phyloP scores from a whole-genome alignment of 75 land plant genomes.

The Pinus tabuliformis region DNA sequence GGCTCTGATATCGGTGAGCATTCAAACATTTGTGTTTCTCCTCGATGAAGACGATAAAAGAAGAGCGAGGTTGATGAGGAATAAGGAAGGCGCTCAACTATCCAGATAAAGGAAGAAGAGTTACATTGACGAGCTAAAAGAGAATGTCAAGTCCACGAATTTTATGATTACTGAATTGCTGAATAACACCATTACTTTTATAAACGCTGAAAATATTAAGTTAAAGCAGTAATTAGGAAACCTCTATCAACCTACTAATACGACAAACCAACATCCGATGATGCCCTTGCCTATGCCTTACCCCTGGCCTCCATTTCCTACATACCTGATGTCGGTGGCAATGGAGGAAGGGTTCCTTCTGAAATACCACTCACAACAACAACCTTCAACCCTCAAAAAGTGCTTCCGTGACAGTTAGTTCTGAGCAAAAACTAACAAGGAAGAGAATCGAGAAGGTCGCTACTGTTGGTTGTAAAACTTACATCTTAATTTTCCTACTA shows the following conservation, averaged over 20 bases:
- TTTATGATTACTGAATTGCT: no score
- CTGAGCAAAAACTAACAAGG: neutral
- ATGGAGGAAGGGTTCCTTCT: conserved; percentile 37
- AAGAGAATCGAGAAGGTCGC: conserved; percentile 71
- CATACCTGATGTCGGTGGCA: conserved; percentile 33
- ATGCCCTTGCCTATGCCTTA: conserved; percentile 44
- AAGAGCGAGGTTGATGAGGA: conserved; percentile 82
- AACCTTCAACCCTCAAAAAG: neutral
- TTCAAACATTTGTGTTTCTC: no score
- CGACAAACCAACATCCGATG: no score
- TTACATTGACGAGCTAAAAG: conserved; percentile 87
- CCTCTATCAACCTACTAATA: no score
- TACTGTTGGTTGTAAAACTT: conserved; percentile 38
- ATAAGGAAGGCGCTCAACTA: conserved; percentile 92
- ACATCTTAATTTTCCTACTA: no score
- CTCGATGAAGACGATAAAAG: conserved; percentile 65
- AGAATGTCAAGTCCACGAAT: no score
- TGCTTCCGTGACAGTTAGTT: neutral
- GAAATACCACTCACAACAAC: conserved; percentile 15
- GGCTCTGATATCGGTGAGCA: no score
- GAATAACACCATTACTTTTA: no score
- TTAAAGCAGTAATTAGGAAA: no score
- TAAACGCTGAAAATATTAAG: no score
- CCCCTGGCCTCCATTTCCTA: conserved; percentile 42
- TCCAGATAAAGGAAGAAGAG: conserved; percentile 95